Conservation (phyloP, 129 eudicot genomes). For the Ambrosia artemisiifolia region DNA sequence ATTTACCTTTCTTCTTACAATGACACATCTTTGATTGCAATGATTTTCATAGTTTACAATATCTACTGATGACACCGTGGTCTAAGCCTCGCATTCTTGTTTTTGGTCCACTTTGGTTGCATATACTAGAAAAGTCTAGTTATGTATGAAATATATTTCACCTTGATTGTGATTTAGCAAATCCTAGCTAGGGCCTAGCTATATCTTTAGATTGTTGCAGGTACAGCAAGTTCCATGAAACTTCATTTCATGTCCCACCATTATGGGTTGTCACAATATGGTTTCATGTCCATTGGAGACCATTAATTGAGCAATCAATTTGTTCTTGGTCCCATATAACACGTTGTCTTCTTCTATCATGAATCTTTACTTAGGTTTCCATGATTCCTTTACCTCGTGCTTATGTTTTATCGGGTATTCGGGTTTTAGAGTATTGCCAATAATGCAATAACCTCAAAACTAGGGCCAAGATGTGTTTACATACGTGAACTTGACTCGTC, state of each 20-base stretch:
- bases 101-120: slow-evolving; percentile 10
- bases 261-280: background rate
- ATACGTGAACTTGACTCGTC: background rate
- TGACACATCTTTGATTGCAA: background rate
- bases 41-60: background rate
- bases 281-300: slow-evolving; percentile 2
- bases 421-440: background rate
- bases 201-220: background rate
- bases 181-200: slow-evolving; percentile 21
- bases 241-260: slow-evolving; percentile 21
- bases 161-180: background rate
- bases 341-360: background rate
- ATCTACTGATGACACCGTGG: background rate
- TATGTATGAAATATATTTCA: background rate
- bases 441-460: slow-evolving; percentile 1
- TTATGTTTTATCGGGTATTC: background rate
- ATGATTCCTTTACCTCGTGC: background rate
- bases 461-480: background rate
- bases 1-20: too few relatives aligned
- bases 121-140: background rate
- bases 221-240: slow-evolving; percentile 23
- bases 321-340: slow-evolving; percentile 22
- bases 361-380: background rate
- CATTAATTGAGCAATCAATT: slow-evolving; percentile 19
- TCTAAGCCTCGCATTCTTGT: background rate